Evolutionary conservation across 306 rosid genomes (phyloP).

Genomic region (Gastrolobium bilobum): DNA sequence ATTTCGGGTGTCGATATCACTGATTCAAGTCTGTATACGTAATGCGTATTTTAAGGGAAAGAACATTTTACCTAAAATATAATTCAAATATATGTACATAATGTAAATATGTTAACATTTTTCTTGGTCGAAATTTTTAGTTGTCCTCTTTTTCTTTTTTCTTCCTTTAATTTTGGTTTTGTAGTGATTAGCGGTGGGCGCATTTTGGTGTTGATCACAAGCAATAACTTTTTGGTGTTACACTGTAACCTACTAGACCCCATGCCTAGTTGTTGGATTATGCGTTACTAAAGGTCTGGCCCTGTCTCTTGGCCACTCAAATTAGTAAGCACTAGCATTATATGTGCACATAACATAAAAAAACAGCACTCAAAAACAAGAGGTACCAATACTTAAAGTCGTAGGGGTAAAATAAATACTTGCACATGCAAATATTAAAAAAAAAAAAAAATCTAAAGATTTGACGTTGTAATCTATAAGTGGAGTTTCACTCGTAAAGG

Average conservation of each 20-base stretch:
- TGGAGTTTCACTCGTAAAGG: background rate
- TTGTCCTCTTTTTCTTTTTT: background rate
- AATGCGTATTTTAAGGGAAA: too few relatives aligned
- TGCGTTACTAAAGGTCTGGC: background rate
- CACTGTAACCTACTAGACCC: background rate
- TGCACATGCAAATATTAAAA: background rate
- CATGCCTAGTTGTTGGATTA: conserved; percentile 8
- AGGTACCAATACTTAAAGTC: background rate
- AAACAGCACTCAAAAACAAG: background rate
- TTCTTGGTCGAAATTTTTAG: background rate
- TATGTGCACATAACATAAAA: background rate
- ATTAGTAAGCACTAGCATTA: background rate
- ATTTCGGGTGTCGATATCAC: background rate
- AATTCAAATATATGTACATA: background rate
- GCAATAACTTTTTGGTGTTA: conserved; percentile 31
- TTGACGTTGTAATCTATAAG: background rate
- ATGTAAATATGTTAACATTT: background rate
- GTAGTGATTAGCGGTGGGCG: conserved; percentile 24
- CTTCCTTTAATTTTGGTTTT: background rate
- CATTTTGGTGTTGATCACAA: conserved; percentile 2
- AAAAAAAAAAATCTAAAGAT: background rate
- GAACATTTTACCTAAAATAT: background rate
- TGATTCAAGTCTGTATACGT: too few relatives aligned
- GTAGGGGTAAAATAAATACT: background rate
- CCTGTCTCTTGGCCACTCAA: background rate